phyloP scores from a whole-genome alignment of 2,329 filamentous ascomycete species.

The Paraphoma sp. region DNA sequence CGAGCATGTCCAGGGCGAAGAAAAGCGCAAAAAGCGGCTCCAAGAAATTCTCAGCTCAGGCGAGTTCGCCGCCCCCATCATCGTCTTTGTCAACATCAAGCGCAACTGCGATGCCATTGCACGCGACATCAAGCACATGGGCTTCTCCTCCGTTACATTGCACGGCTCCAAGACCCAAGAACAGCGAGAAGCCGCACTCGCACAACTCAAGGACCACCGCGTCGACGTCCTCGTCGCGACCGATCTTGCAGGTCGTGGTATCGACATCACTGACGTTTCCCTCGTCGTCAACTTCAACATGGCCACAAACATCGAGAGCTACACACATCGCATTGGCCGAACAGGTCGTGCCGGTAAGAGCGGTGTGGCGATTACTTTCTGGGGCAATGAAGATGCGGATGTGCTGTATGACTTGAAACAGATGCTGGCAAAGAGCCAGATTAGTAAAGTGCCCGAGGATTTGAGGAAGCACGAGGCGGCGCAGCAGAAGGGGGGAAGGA shows the following conservation, averaged over 20 bases:
- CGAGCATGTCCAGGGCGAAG: conserved; percentile 88
- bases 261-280: conserved; percentile 92
- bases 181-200: conserved; percentile 91
- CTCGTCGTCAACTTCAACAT: conserved; percentile 99
- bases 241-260: conserved; percentile 94
- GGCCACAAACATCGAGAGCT: conserved; percentile 89
- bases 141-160: conserved; percentile 86
- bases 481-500: conserved; percentile 73
- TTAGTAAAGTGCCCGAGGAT: conserved; percentile 91
- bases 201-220: conserved; percentile 78
- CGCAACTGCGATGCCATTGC: conserved; percentile 96
- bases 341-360: conserved; percentile 97
- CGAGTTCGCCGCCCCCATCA: conserved; percentile 87
- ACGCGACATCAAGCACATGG: conserved; percentile 91
- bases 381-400: conserved; percentile 88
- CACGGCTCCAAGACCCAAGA: conserved; percentile 98
- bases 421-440: conserved; percentile 89
- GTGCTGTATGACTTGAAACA: conserved; percentile 94
- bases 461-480: conserved; percentile 86
- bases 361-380: conserved; percentile 94
- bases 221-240: conserved; percentile 93
- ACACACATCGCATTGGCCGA: conserved; percentile 95
- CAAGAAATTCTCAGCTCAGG: conserved; percentile 82
- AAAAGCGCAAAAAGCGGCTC: conserved; percentile 96
- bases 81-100: conserved; percentile 99